Conservation (phyloP, 495 filamentous ascomycete genomes). For the Neurospora discreta region DNA sequence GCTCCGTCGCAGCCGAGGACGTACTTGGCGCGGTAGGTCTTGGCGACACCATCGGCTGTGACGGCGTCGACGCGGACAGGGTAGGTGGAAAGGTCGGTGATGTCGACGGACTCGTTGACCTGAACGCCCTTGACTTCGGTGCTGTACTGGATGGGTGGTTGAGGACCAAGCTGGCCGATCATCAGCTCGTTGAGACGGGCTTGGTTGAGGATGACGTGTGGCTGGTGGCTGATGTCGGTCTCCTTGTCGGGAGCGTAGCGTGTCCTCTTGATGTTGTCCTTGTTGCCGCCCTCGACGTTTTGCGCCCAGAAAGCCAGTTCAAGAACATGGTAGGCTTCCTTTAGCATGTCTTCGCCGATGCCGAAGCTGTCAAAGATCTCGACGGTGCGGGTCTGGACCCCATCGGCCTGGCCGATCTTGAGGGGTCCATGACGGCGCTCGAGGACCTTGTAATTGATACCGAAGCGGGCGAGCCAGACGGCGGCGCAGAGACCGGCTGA, state of each 20-base stretch:
- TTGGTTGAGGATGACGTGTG: constrained; percentile 70
- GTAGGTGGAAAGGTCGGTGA: constrained; percentile 33
- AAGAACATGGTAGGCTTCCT: constrained; percentile 58
- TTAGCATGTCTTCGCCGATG: constrained; percentile 56
- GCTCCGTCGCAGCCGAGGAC: constrained; percentile 70
- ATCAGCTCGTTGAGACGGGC: constrained; percentile 57
- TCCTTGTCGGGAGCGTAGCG: constrained; percentile 49
- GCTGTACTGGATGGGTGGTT: constrained; percentile 49
- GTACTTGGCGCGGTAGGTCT: constrained; percentile 54
- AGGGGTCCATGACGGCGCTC: constrained; percentile 52
- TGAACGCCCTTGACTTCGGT: constrained; percentile 42
- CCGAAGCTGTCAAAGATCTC: constrained; percentile 77
- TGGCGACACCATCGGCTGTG: constrained; percentile 35
- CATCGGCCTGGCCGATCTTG: constrained; percentile 65
- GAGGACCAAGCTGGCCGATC: constrained; percentile 33
- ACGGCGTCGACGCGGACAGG: constrained; percentile 43
- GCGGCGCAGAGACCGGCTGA: constrained; percentile 61
- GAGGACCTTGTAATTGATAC: constrained; percentile 50
- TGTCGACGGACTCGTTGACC: constrained; percentile 34
- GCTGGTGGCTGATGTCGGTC: constrained; percentile 53
- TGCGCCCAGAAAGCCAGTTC: constrained; percentile 56
- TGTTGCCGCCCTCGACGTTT: not conserved
- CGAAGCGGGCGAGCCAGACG: constrained; percentile 52
- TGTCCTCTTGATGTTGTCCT: constrained; percentile 36
- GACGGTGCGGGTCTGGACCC: constrained; percentile 67